Evolutionary conservation across 192 early-diverging fungal genomes (phyloP), one percentile per base, ranked within the genome.

Genomic region (Geranomyces variabilis): DNA sequence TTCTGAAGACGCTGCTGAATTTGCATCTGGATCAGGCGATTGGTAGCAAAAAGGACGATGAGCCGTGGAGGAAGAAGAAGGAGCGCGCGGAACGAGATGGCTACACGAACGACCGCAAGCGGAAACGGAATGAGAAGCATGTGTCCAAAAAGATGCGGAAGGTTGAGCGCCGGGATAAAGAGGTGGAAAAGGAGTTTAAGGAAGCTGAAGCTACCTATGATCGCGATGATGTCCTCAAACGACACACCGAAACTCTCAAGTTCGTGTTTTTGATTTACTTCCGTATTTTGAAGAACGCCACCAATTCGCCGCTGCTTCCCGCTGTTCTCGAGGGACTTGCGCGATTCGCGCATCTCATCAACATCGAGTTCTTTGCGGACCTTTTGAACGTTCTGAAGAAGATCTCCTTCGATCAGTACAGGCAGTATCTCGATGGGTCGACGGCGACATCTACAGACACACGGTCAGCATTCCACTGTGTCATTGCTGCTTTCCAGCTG

Each of bases 191-290:
- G 44, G 92, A 94, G 67, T 72, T 98, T 81, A 90, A 90, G 79
- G 96, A 96, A 68, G 94, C 94, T 0, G 94, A 97, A 77, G 95
- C 93, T 0, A 88, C 89, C 21, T 90, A 93, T 22, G 88, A 91
- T 66, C 86, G 89, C 62, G 92, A 95, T 59, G 94, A 94, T 71
- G 91, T 88, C 69, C 81, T 90, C 58, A 88, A 90, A 66, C 83
- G 71, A 86, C 93, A 95, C 48, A 91, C 92, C 3, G 94, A 97
- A 80, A 97, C 97, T 0, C 81, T 99, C 24, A 96, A 97, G 81
- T 84, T 92, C 46, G 89, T 99, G 14, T 99, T 99, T 78, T 75
- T 94, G 33, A 94, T 91, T 6, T 97, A 97, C 75, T 97, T 99
- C 83, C 87, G 95, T 46, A 93, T 99, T 36, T 84, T 99, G 46